Evolutionary conservation across 2,329 filamentous ascomycete genomes (phyloP).

Genomic region (Aspergillus sp.): DNA sequence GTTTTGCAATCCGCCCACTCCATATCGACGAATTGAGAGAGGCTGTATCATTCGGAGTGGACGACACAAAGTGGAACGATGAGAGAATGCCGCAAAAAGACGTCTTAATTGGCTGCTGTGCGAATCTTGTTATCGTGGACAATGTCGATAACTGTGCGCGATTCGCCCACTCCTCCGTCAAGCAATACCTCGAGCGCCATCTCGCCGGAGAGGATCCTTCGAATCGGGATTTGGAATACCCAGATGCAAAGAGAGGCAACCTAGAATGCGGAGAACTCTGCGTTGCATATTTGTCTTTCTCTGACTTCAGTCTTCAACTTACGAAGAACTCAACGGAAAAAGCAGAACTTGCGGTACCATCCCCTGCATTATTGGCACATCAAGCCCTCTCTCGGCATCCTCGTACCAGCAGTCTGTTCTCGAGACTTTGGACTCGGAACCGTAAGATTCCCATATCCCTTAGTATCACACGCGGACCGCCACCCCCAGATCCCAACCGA

Average conservation of each 20-base stretch:
- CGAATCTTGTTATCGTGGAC: conserved; percentile 23
- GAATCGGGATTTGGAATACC: conserved; percentile 3
- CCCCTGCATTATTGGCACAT: neutral
- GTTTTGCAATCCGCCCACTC: conserved; percentile 21
- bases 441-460: neutral
- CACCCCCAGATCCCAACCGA: conserved; percentile 3
- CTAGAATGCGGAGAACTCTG: conserved; percentile 22
- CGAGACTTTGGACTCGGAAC: neutral
- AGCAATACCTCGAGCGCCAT: conserved; percentile 17
- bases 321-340: neutral
- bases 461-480: conserved; percentile 3
- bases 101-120: conserved; percentile 20
- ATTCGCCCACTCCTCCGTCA: conserved; percentile 23
- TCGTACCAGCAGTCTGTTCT: neutral
- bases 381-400: neutral
- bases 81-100: conserved; percentile 15
- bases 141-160: conserved; percentile 16
- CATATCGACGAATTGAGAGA: conserved; percentile 24
- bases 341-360: neutral
- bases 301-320: conserved; percentile 19
- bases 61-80: conserved; percentile 18
- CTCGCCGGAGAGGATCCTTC: neutral
- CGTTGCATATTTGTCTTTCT: conserved; percentile 22
- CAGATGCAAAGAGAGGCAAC: conserved; percentile 3
- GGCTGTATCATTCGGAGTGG: conserved; percentile 18